Evolutionary conservation across 371 early-diverging fungal species (phyloP).

Genomic region (Phascolomyces articulosus): DNA sequence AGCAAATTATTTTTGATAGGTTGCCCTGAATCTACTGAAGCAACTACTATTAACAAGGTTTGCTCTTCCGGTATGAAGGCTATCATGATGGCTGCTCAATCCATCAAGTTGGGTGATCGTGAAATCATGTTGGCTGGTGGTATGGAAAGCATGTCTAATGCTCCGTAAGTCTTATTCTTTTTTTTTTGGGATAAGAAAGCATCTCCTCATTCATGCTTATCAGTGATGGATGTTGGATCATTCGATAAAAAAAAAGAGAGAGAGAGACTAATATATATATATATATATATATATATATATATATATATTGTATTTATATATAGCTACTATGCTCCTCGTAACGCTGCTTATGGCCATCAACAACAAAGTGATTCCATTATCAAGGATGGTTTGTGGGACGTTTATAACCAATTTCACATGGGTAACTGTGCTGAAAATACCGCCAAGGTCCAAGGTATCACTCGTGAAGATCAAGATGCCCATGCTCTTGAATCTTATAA

Average conservation of each 20-base stretch:
- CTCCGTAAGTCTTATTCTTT: constrained; percentile 63
- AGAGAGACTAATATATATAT: too few relatives aligned
- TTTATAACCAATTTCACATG: constrained; percentile 87
- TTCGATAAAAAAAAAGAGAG: too few relatives aligned
- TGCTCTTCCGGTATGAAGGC: constrained; percentile 96
- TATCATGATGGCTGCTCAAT: constrained; percentile 75
- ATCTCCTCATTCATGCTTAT: too few relatives aligned
- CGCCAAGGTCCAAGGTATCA: constrained; percentile 80
- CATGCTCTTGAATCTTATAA: constrained; percentile 87
- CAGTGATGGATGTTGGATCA: too few relatives aligned
- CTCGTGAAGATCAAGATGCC: constrained; percentile 88
- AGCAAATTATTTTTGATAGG: constrained; percentile 35
- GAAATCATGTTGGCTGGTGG: constrained; percentile 88
- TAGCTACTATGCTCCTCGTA: constrained; percentile 70
- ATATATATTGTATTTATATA: not conserved
- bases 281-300: too few relatives aligned
- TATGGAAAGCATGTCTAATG: constrained; percentile 95
- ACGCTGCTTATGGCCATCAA: constrained; percentile 82
- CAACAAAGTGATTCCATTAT: constrained; percentile 84
- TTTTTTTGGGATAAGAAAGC: too few relatives aligned
- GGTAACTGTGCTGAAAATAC: constrained; percentile 94
- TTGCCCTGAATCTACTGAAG: constrained; percentile 76
- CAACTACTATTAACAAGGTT: constrained; percentile 93
- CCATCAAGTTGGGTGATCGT: constrained; percentile 62
- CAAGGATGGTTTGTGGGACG: constrained; percentile 96